Percentiles rank a stretch among this genome's conserved stretches.
Evolutionary conservation across 2,329 filamentous ascomycete species (phyloP).

Genomic region (Talaromyces amestolkiae): DNA sequence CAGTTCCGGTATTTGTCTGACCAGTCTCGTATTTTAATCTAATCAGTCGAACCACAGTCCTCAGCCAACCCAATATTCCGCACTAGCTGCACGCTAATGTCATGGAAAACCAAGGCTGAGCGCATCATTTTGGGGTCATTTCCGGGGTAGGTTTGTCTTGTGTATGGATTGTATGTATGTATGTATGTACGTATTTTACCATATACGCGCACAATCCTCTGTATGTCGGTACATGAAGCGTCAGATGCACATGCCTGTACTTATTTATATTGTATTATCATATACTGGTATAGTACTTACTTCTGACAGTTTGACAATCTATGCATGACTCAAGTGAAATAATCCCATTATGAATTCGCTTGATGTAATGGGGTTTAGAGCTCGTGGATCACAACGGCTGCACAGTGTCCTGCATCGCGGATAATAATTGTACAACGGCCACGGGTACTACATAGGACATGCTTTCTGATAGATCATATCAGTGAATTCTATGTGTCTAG

Average conservation of each 20-base stretch:
- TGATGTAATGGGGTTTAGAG: neutral
- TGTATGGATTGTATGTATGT: neutral
- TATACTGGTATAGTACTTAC: neutral
- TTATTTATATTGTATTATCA: neutral
- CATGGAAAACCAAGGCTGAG: neutral
- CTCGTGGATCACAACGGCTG: neutral
- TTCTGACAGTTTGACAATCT: neutral
- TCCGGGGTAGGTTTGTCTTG: slow-evolving; percentile 6
- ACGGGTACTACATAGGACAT: neutral
- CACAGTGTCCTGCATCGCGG: neutral
- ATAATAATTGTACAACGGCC: neutral
- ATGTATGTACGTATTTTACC: neutral
- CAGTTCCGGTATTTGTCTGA: neutral
- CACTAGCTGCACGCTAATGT: slow-evolving; percentile 1
- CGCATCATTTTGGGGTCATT: slow-evolving; percentile 8
- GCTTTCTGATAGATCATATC: neutral
- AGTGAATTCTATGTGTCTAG: neutral
- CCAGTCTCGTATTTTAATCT: neutral
- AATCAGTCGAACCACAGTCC: neutral
- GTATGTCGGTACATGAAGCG: neutral
- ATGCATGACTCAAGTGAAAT: neutral
- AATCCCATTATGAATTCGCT: neutral
- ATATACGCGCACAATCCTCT: neutral
- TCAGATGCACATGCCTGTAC: neutral
- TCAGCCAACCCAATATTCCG: neutral